Evolutionary conservation across 208 protist species (phyloP).

Genomic region (Crithidia bombi): DNA sequence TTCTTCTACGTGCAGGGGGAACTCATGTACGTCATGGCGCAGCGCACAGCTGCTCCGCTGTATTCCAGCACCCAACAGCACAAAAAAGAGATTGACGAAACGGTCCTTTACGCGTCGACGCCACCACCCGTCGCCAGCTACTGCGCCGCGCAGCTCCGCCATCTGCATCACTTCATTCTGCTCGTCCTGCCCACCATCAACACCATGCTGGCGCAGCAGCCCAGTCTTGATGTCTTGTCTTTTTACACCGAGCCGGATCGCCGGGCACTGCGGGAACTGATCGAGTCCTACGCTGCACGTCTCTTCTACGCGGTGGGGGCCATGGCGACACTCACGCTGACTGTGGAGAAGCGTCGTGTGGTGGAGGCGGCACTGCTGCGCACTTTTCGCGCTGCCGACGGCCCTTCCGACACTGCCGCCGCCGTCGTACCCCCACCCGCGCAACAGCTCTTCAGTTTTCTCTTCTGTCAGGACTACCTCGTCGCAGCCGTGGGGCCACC

Average conservation of each 20-base stretch:
- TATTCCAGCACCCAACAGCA: background rate
- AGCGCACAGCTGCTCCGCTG: slow-evolving; percentile 21
- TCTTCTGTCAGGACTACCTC: slow-evolving; percentile 27
- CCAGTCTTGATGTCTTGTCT: slow-evolving; percentile 62
- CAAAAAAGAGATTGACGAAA: background rate
- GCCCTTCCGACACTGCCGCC: background rate
- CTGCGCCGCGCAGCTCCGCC: slow-evolving; percentile 49
- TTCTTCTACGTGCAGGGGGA: slow-evolving; percentile 59
- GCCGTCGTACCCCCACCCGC: slow-evolving; percentile 19
- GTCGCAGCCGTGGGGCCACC: slow-evolving; percentile 32
- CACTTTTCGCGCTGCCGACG: slow-evolving; percentile 12
- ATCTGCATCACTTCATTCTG: slow-evolving; percentile 58
- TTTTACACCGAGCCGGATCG: slow-evolving; percentile 62
- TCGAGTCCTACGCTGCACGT: slow-evolving; percentile 49
- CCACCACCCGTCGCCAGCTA: slow-evolving; percentile 25
- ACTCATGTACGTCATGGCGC: slow-evolving; percentile 61
- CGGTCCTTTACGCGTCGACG: background rate
- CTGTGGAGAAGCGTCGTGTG: slow-evolving; percentile 22
- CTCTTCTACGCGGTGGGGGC: slow-evolving; percentile 55
- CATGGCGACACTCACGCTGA: slow-evolving; percentile 39
- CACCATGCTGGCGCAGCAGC: slow-evolving; percentile 42
- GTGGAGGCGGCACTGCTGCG: slow-evolving; percentile 27
- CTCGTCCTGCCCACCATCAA: slow-evolving; percentile 66
- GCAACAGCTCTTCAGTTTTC: slow-evolving; percentile 51
- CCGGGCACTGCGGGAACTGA: slow-evolving; percentile 47